Evolutionary conservation across 2,329 filamentous ascomycete genomes (phyloP), one percentile per base, ranked within the genome.

Genomic region (Penicillium sp.): DNA sequence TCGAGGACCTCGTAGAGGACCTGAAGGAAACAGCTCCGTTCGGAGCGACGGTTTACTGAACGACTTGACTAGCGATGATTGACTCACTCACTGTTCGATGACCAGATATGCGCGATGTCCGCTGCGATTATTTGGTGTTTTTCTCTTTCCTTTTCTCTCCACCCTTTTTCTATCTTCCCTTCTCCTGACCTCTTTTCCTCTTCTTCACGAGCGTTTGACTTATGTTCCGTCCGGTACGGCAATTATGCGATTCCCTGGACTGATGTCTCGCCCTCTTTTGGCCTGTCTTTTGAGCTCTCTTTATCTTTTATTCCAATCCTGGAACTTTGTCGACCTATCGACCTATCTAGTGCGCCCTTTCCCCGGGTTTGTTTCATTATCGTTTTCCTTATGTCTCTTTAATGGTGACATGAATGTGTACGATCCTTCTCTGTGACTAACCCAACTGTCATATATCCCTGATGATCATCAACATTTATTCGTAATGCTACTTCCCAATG

Each of bases 1-100:
- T 95, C 27, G 89, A 93, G 62, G 90, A 93, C 66, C 81, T 96
- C 59, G 90, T 96, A 54, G 86, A 89, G 72, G 91, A 97, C 74
- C 77, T 97, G 67, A 86, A 88, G 63, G 90, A 90, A 72, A 89
- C 86, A 64, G 87, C 89, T 47, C 89, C 91, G 0, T 91, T 91
- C 77, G 87, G 86, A 6, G 73, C 86, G 6, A 73, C 73, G 19
- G 73, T 77, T 37, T 76, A 73, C 59, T 77, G 45, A 67, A 66
- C 50, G 46, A 59, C 47, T 54, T 56, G 54, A 49, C 61, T 61
- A 56, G 57, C 49, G 31, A 61, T 59, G 54, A 63, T 56, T 40
- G 41, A 52, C 17, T 56, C 47, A 48, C 46, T 23, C 42, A 48
- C 37, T 40, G 45, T 33, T 23, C 58, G 35, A 57, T 50, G 59